These are phyloP conservation scores for Globisporangium rhizosaccharum DNA, from an alignment of 352 stramenopile species.

Conservation along the genomic window DNA sequence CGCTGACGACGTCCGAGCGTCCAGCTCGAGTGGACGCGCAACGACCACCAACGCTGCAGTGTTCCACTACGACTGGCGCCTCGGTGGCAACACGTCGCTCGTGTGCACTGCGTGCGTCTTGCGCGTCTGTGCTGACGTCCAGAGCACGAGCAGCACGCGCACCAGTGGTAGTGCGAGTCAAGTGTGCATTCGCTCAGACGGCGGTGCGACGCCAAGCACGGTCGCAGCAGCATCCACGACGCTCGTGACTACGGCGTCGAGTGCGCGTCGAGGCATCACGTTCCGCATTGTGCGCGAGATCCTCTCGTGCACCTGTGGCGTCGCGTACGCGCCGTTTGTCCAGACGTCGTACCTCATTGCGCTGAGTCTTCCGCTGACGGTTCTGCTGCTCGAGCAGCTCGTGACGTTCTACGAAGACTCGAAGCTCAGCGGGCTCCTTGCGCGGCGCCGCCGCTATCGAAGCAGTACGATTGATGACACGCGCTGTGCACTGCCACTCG, in stretches of 20 bases:
- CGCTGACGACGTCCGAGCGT: slow-evolving; percentile 13
- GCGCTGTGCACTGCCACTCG: not conserved
- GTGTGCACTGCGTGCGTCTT: slow-evolving; percentile 44
- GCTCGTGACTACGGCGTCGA: not conserved
- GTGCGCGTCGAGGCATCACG: slow-evolving; percentile 18
- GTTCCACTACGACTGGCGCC: slow-evolving; percentile 45
- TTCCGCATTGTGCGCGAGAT: slow-evolving; percentile 52
- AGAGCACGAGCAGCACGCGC: not conserved
- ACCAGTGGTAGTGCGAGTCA: slow-evolving; percentile 7
- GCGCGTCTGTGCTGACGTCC: slow-evolving; percentile 25
- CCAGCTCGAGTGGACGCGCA: slow-evolving; percentile 1
- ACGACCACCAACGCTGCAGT: slow-evolving; percentile 1
- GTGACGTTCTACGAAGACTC: slow-evolving; percentile 60
- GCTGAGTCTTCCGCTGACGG: slow-evolving; percentile 25
- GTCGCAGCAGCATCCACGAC: not conserved
- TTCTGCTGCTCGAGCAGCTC: slow-evolving; percentile 41
- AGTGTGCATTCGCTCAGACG: slow-evolving; percentile 51
- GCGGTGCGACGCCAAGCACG: slow-evolving; percentile 12
- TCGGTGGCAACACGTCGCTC: slow-evolving; percentile 29
- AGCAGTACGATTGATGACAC: not conserved
- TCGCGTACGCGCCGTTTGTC: slow-evolving; percentile 33
- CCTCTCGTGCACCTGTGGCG: slow-evolving; percentile 41
- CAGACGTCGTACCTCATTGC: slow-evolving; percentile 36
- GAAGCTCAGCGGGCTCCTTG: slow-evolving; percentile 39
- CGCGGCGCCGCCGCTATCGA: slow-evolving; percentile 21